These are phyloP conservation scores for Termitomyces sp. DNA, from an alignment of 768 basidiomycete species.

Conservation along the genomic window DNA sequence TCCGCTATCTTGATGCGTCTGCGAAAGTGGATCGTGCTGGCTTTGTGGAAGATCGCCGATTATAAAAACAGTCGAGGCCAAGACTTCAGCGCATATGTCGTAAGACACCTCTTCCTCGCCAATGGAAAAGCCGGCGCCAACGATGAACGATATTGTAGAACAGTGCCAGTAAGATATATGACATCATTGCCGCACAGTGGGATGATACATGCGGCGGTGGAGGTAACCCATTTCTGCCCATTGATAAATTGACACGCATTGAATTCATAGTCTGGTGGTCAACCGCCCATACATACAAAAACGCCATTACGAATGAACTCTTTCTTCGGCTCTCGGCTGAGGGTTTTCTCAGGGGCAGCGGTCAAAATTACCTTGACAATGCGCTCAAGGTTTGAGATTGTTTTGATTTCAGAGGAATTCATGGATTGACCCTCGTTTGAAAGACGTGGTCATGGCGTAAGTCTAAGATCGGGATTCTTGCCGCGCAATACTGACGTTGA, in stretches of 20 bases:
- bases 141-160: conserved; percentile 24
- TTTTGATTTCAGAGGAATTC: background rate
- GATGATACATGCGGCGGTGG: conserved; percentile 47
- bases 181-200: conserved; percentile 47
- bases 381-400: conserved; percentile 32
- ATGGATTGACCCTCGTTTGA: background rate
- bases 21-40: conserved; percentile 47
- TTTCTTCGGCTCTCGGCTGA: conserved; percentile 46
- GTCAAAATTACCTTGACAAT: conserved; percentile 39
- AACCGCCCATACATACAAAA: conserved; percentile 48
- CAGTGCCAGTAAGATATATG: conserved; percentile 41
- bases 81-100: conserved; percentile 22
- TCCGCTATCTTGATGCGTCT: background rate
- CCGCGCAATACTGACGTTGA: background rate
- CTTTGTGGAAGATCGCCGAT: conserved; percentile 53
- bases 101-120: conserved; percentile 9
- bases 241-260: background rate
- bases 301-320: conserved; percentile 55
- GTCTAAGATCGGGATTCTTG: conserved; percentile 4
- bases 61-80: conserved; percentile 38
- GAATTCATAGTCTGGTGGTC: conserved; percentile 47
- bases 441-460: conserved; percentile 33
- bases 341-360: conserved; percentile 34
- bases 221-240: conserved; percentile 22
- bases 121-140: background rate